Conservation (phyloP, 139 green algal genomes). For the Chlamydomonas incerta region DNA sequence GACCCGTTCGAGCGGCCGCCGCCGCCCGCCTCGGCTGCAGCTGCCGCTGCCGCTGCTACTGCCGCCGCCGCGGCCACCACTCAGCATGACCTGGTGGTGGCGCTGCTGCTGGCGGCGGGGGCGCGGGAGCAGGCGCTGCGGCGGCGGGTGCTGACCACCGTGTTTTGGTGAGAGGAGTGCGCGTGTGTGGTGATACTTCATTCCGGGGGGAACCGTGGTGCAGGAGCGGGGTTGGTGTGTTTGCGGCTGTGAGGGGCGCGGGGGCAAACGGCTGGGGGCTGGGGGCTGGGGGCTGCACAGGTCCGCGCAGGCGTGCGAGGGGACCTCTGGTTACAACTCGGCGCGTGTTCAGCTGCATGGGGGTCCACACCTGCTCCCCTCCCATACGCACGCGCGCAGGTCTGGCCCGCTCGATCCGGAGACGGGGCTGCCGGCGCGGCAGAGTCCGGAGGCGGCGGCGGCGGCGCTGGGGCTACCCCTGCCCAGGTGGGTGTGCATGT, state of each 20-base stretch:
- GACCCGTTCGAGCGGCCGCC: too few relatives aligned
- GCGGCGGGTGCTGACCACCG: background rate
- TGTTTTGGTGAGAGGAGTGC: conserved; percentile 19
- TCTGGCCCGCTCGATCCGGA: conserved; percentile 21
- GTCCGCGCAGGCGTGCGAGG: background rate
- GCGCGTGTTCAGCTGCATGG: background rate
- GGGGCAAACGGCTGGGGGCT: too few relatives aligned
- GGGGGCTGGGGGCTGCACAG: too few relatives aligned
- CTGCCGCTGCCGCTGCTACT: background rate
- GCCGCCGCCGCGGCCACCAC: background rate
- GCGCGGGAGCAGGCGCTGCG: conserved; percentile 12
- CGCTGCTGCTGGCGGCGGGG: conserved; percentile 26
- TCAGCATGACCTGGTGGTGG: conserved; percentile 15
- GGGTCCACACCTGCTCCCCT: background rate
- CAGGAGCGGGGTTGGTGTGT: too few relatives aligned
- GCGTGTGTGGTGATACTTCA: background rate
- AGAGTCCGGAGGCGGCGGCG: background rate
- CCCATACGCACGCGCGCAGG: conserved; percentile 10
- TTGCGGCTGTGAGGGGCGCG: background rate
- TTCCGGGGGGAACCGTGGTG: too few relatives aligned
- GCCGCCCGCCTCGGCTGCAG: too few relatives aligned
- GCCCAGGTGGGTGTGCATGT: background rate
- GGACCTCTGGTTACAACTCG: too few relatives aligned
- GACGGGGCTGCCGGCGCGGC: conserved; percentile 6
- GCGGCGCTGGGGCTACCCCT: conserved; percentile 14